Evolutionary conservation across 495 filamentous ascomycete genomes (phyloP), one percentile per base, ranked within the genome.

Genomic region (Lindgomyces ingoldianus): DNA sequence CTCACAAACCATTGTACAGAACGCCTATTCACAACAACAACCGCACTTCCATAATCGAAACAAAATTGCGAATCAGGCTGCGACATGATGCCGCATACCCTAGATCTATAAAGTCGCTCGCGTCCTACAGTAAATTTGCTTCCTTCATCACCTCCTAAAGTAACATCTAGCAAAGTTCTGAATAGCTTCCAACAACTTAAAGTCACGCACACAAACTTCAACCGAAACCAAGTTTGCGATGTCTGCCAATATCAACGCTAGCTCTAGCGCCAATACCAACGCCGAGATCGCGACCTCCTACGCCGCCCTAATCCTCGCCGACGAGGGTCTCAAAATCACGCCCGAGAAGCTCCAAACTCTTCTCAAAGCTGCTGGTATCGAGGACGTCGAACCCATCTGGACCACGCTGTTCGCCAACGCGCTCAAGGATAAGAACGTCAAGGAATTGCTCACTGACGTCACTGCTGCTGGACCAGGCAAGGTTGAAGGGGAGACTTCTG

Each of bases 381-480:
- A 79, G 51, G 93, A 96, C 67, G 87, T 98, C 72, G 94, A 98
- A 85, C 90, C 94, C 63, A 98, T 98, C 86, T 98, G 94, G 94
- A 84, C 90, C 69, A 83, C 86, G 56, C 86, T 98, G 64, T 97
- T 97, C 85, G 93, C 94, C 79, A 97, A 96, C 87, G 93, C 94
- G 79, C 91, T 98, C 72, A 91, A 96, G 83, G 94, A 93, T 79
- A 98, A 97, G 86, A 91, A 98, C 75, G 87, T 98, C 75, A 98
- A 96, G 86, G 94, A 96, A 58, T 82, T 98, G 75, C 88, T 98
- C 11, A 62, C 60, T 26, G 44, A 52, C n/a, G 24, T 49, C 50
- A 27, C 46, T 3, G 39, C 59, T 55, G 27, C 65, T 18, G 56
- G 55, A 12, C 45, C 10, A 21, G 27, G 54, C 3, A 19, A 55